These are phyloP conservation scores for Boletellus deceptivus DNA, from an alignment of 1,284 basidiomycete species.

Conservation along the genomic window DNA sequence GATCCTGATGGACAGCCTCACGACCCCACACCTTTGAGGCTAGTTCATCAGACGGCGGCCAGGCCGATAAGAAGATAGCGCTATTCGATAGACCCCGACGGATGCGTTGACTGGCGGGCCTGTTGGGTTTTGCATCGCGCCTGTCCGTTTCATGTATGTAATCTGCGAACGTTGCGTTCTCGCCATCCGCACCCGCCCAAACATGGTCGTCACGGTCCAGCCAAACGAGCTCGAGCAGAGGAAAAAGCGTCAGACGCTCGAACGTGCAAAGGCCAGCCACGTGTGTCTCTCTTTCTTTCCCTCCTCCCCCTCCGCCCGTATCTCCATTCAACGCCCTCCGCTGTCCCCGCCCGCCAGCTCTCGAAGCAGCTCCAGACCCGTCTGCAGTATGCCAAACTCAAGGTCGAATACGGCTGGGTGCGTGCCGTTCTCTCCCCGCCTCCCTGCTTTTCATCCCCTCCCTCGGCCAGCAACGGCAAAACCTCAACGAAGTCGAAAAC, in stretches of 20 bases:
- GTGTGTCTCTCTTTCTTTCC: constrained; percentile 38
- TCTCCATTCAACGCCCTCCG: too few relatives aligned
- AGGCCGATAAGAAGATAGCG: too few relatives aligned
- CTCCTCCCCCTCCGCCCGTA: too few relatives aligned
- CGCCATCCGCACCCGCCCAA: constrained; percentile 3
- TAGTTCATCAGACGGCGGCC: too few relatives aligned
- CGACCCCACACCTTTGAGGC: too few relatives aligned
- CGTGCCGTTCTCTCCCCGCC: constrained; percentile 24
- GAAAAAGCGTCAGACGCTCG: constrained; percentile 49
- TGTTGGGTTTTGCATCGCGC: too few relatives aligned
- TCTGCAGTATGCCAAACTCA: constrained; percentile 72
- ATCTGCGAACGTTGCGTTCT: neutral
- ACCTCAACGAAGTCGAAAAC: constrained; percentile 74
- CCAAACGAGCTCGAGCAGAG: constrained; percentile 37
- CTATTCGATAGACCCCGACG: too few relatives aligned
- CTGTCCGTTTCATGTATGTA: neutral
- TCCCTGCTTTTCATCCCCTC: constrained; percentile 1
- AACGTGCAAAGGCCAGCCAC: constrained; percentile 61
- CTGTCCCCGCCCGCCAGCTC: constrained; percentile 42
- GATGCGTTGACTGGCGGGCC: too few relatives aligned
- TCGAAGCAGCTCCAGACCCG: constrained; percentile 72
- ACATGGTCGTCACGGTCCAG: constrained; percentile 26
- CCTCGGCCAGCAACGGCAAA: constrained; percentile 61
- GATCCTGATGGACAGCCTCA: too few relatives aligned
- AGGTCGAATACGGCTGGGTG: constrained; percentile 81